Conservation (phyloP, 495 filamentous ascomycete species). For the Oidiodendron maius region DNA sequence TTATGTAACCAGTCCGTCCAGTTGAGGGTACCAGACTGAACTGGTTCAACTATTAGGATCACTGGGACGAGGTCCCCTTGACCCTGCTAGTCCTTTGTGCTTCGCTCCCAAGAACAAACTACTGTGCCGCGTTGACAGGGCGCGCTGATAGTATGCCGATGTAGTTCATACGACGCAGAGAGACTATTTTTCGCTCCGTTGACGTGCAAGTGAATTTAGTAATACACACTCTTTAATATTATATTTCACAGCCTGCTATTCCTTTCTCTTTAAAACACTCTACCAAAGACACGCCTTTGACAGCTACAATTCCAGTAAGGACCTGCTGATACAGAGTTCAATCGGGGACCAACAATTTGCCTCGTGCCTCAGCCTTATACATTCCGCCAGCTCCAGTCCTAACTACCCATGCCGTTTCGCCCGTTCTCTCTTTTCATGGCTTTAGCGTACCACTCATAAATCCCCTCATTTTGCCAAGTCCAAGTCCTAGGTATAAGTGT, state of each 20-base stretch:
- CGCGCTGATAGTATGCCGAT: too few species aligned
- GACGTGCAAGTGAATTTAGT: too few species aligned
- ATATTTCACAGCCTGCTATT: too few species aligned
- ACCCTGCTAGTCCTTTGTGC: too few species aligned
- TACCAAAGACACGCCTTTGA: too few species aligned
- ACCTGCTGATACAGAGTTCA: neutral
- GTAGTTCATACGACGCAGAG: too few species aligned
- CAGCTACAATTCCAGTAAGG: neutral
- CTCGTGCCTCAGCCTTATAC: neutral
- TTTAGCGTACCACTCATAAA: neutral
- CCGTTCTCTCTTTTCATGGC: neutral
- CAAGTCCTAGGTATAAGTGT: neutral
- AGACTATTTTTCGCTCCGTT: too few species aligned
- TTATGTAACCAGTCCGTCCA: neutral
- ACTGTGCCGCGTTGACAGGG: too few species aligned
- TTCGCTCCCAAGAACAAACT: too few species aligned
- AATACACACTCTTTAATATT: too few species aligned
- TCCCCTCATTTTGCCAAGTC: neutral
- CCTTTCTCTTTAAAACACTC: too few species aligned
- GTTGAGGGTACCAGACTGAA: neutral
- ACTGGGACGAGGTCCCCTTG: too few species aligned
- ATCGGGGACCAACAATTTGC: neutral
- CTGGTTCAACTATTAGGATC: neutral
- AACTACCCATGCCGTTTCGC: neutral
- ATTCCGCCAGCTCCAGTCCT: neutral